A percentile compares a stretch with the other conserved stretches of the same genome.
These are phyloP conservation scores for Pichia thaimueangensis DNA, from an alignment of 805 yeast species.

Conservation along the genomic window DNA sequence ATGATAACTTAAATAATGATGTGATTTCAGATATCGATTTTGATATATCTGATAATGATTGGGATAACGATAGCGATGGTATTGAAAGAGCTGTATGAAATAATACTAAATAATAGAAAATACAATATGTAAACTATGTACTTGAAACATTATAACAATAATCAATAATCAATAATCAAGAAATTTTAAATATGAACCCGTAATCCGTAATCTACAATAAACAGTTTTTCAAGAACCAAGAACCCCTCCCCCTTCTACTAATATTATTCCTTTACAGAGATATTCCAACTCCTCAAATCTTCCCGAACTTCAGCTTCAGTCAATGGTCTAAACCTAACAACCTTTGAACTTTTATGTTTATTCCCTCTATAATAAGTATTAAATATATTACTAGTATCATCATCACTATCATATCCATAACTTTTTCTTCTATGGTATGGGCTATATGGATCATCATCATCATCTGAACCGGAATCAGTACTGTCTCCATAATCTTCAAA, in stretches of 20 bases:
- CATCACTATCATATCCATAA: constrained; percentile 1
- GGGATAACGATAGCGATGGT: constrained; percentile 26
- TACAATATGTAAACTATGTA: too few species aligned
- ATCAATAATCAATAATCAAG: too few species aligned
- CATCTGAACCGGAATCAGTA: background rate
- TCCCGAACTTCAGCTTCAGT: constrained; percentile 29
- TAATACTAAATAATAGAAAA: too few species aligned
- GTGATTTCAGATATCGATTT: constrained; percentile 15
- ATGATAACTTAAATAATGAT: constrained; percentile 9
- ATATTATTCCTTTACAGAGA: background rate
- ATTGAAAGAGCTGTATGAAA: constrained; percentile 22
- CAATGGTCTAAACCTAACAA: constrained; percentile 19
- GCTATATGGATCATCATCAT: background rate
- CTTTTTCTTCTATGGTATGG: background rate
- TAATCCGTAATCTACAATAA: too few species aligned
- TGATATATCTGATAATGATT: constrained; percentile 23
- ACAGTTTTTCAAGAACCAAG: too few species aligned
- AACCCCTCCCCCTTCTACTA: too few species aligned
- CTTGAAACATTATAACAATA: too few species aligned
- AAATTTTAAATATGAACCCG: too few species aligned
- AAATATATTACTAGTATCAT: background rate
- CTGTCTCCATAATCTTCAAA: constrained; percentile 4
- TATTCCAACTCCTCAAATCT: constrained; percentile 38
- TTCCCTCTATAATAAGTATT: constrained; percentile 2
- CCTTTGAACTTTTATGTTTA: constrained; percentile 1